Percentiles rank a stretch among this genome's conserved stretches.
Conservation (phyloP, 148 eudicot genomes). For the Cornus florida region DNA sequence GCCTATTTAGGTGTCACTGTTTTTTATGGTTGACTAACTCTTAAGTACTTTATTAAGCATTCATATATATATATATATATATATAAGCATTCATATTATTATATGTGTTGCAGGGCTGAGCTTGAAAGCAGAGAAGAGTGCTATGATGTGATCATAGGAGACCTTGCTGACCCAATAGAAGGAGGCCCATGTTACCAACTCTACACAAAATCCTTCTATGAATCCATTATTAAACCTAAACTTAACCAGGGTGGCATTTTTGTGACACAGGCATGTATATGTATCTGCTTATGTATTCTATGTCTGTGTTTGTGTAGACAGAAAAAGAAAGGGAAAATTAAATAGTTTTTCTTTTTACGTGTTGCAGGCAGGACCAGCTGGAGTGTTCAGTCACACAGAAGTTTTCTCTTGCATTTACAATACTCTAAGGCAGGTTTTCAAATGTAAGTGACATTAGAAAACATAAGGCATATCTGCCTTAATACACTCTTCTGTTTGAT, state of each 20-base stretch:
- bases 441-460: constrained; percentile 46
- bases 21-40: neutral
- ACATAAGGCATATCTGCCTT: neutral
- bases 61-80: too few relatives aligned
- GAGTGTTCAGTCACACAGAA: constrained; percentile 90
- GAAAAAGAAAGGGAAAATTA: neutral
- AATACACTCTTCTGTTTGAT: neutral
- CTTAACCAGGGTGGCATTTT: constrained; percentile 73
- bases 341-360: neutral
- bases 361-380: constrained; percentile 94
- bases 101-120: constrained; percentile 52
- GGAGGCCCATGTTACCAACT: constrained; percentile 97
- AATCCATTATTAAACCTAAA: constrained; percentile 64
- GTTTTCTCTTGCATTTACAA: constrained; percentile 90
- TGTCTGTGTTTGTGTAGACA: neutral
- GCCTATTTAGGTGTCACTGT: neutral
- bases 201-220: constrained; percentile 90
- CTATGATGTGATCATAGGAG: constrained; percentile 85
- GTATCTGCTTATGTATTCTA: neutral
- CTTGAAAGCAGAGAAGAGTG: constrained; percentile 60
- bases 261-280: constrained; percentile 73
- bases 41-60: neutral
- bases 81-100: too few relatives aligned
- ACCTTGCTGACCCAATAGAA: constrained; percentile 89
- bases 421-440: constrained; percentile 90